These are phyloP conservation scores for Lasiodiplodia gonubiensis DNA, from an alignment of 2,329 filamentous ascomycete species.

Conservation along the genomic window DNA sequence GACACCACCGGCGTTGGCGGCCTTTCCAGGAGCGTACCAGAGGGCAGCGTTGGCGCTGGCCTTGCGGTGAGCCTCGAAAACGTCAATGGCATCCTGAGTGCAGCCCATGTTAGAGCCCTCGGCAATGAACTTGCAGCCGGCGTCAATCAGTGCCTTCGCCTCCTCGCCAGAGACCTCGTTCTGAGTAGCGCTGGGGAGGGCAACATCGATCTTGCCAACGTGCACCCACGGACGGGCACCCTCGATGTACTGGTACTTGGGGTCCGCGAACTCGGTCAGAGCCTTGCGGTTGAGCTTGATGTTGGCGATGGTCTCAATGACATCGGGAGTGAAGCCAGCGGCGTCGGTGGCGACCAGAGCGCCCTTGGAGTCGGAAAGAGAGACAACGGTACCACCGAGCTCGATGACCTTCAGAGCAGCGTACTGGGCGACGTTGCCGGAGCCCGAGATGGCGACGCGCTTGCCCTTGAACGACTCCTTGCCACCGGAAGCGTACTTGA, in stretches of 20 bases:
- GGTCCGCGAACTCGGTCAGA: slow-evolving; percentile 72
- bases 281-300: slow-evolving; percentile 88
- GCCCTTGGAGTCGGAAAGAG: slow-evolving; percentile 91
- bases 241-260: slow-evolving; percentile 82
- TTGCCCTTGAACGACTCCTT: slow-evolving; percentile 88
- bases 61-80: slow-evolving; percentile 81
- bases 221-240: slow-evolving; percentile 91
- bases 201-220: slow-evolving; percentile 87
- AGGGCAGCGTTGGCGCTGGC: slow-evolving; percentile 72
- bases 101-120: slow-evolving; percentile 99
- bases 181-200: slow-evolving; percentile 91
- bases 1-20: slow-evolving; percentile 95
- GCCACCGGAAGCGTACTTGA: slow-evolving; percentile 78
- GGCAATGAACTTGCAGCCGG: slow-evolving; percentile 83
- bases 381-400: slow-evolving; percentile 90
- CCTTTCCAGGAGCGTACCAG: slow-evolving; percentile 97
- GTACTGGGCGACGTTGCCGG: slow-evolving; percentile 97
- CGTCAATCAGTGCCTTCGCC: slow-evolving; percentile 77
- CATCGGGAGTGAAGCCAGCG: slow-evolving; percentile 75
- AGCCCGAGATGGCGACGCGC: slow-evolving; percentile 93
- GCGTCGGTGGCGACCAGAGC: slow-evolving; percentile 75
- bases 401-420: slow-evolving; percentile 95
- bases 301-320: slow-evolving; percentile 77
- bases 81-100: slow-evolving; percentile 91
- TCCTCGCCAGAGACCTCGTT: slow-evolving; percentile 96